Percentiles rank a stretch among this genome's conserved stretches.
Conservation (phyloP, 495 filamentous ascomycete genomes). For the Penicillium verhagenii region DNA sequence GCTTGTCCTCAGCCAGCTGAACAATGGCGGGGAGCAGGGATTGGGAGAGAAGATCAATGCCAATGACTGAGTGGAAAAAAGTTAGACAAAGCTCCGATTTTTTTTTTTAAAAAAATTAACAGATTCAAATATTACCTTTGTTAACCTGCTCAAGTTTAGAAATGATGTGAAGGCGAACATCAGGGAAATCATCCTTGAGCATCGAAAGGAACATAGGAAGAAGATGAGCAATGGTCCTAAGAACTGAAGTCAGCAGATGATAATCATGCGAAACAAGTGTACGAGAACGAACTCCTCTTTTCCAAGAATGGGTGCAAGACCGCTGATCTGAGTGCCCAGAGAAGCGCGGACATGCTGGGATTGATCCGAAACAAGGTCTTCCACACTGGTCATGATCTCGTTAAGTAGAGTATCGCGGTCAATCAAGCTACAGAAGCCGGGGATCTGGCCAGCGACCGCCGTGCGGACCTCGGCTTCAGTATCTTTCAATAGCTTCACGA, state of each 20-base stretch:
- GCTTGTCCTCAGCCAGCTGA: slow-evolving; percentile 96
- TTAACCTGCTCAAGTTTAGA: slow-evolving; percentile 97
- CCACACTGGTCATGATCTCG: slow-evolving; percentile 95
- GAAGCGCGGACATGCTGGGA: slow-evolving; percentile 97
- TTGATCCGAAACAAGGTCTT: slow-evolving; percentile 91
- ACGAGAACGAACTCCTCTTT: slow-evolving; percentile 76
- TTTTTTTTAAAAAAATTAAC: neutral
- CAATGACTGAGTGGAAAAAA: slow-evolving; percentile 79
- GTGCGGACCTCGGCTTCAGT: slow-evolving; percentile 96
- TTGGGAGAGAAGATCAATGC: slow-evolving; percentile 93
- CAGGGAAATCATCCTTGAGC: slow-evolving; percentile 99
- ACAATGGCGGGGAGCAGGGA: slow-evolving; percentile 98
- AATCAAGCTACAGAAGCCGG: slow-evolving; percentile 87
- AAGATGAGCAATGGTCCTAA: slow-evolving; percentile 89
- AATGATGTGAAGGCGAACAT: slow-evolving; percentile 96
- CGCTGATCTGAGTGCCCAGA: slow-evolving; percentile 94
- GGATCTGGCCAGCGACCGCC: slow-evolving; percentile 95
- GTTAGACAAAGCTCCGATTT: slow-evolving; percentile 11
- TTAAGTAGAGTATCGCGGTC: slow-evolving; percentile 85
- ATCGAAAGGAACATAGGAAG: slow-evolving; percentile 99
- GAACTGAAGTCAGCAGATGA: neutral
- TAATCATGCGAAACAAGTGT: neutral
- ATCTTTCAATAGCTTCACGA: slow-evolving; percentile 96
- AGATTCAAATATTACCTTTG: slow-evolving; percentile 59
- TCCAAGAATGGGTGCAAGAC: slow-evolving; percentile 92